A percentile compares a stretch with the other conserved stretches of the same genome.
phyloP scores from a whole-genome alignment of 106 monocot species.

The Dioscorea alata region DNA sequence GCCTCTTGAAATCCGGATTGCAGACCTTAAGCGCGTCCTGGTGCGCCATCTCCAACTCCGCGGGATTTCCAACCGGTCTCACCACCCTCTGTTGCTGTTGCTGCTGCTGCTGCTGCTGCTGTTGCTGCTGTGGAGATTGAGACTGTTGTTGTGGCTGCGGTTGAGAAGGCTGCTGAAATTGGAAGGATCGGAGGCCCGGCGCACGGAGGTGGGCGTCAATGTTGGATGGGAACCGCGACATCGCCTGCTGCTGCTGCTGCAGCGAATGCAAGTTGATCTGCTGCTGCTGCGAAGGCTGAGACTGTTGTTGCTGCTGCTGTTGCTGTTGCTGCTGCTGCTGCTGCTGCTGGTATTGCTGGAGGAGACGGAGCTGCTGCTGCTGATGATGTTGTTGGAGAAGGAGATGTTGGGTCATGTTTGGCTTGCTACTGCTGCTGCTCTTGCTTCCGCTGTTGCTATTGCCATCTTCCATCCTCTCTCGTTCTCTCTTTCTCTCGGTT shows the following conservation, averaged over 20 bases:
- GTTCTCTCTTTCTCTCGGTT: neutral
- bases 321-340: constrained; percentile 16
- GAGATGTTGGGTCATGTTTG: constrained; percentile 29
- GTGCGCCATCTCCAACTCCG: constrained; percentile 91
- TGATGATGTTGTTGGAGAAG: constrained; percentile 29
- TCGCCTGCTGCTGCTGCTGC: constrained; percentile 54
- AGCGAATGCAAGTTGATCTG: neutral
- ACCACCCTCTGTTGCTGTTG: constrained; percentile 8
- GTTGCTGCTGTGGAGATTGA: constrained; percentile 8
- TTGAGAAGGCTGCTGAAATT: constrained; percentile 8
- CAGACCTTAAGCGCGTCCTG: constrained; percentile 88
- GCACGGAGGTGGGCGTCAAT: constrained; percentile 85
- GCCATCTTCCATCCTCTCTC: constrained; percentile 4
- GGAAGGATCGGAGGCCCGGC: constrained; percentile 67
- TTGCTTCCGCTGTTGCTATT: constrained; percentile 10
- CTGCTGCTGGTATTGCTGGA: constrained; percentile 32
- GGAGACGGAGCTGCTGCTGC: constrained; percentile 35
- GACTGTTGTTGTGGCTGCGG: constrained; percentile 9
- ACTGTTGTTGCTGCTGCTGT: constrained; percentile 11
- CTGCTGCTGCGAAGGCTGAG: constrained; percentile 17
- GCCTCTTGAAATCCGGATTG: constrained; percentile 81
- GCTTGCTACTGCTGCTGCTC: constrained; percentile 29
- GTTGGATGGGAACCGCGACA: constrained; percentile 89
- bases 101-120: constrained; percentile 5
- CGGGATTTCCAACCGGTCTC: constrained; percentile 1